phyloP scores from a whole-genome alignment of 495 filamentous ascomycete genomes.

The Aspergillus steynii region DNA sequence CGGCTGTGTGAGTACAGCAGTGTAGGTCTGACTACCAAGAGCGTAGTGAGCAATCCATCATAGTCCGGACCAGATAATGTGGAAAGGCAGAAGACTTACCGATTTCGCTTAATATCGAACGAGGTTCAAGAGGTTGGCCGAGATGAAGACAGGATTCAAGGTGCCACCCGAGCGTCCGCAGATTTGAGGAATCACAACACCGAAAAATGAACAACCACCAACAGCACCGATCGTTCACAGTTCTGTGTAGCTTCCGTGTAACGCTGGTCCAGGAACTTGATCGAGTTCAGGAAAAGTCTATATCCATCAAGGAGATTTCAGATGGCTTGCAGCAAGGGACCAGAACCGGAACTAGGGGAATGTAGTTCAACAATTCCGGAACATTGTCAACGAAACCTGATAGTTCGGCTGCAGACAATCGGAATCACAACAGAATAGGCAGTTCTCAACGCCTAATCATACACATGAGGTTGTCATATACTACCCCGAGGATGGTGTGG shows the following conservation, averaged over 20 bases:
- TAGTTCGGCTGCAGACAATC: background rate
- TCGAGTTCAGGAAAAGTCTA: constrained; percentile 4
- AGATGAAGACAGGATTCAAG: background rate
- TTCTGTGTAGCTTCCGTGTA: background rate
- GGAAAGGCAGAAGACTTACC: background rate
- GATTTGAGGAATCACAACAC: background rate
- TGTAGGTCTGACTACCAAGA: background rate
- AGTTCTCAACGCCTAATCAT: background rate
- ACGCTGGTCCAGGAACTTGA: background rate
- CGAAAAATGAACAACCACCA: background rate
- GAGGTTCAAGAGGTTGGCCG: background rate
- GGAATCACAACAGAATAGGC: background rate
- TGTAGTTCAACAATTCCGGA: constrained; percentile 8
- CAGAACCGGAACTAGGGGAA: constrained; percentile 6
- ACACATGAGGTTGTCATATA: background rate
- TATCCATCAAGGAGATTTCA: constrained; percentile 4
- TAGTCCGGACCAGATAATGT: background rate
- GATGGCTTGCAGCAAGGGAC: constrained; percentile 8
- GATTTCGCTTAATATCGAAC: background rate
- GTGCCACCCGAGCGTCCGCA: background rate
- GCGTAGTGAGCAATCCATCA: background rate
- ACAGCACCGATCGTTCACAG: background rate
- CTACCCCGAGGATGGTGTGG: background rate
- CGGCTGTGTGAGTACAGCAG: background rate
- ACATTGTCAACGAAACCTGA: constrained; percentile 11